Evolutionary conservation across 2,329 filamentous ascomycete species (phyloP).

Genomic region (Fusarium sp.): DNA sequence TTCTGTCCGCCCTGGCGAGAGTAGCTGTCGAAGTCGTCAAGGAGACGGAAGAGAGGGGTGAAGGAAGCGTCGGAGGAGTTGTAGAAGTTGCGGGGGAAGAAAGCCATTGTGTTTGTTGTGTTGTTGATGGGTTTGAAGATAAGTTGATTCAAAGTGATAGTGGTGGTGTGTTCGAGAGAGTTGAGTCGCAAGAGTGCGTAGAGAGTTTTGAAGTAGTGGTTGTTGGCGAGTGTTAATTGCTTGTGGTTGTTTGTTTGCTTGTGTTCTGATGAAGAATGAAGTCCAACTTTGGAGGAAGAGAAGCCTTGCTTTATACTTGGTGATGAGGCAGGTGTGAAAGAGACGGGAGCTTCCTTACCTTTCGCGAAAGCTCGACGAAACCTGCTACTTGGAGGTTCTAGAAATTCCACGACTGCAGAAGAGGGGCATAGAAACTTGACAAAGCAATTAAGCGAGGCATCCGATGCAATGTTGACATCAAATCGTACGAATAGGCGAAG

Average conservation of each 20-base stretch:
- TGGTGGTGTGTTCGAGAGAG: constrained; percentile 31
- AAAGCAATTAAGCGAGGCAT: constrained; percentile 15
- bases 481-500: constrained; percentile 25
- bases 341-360: constrained; percentile 26
- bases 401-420: constrained; percentile 35
- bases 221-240: constrained; percentile 13
- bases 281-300: constrained; percentile 17
- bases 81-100: constrained; percentile 67
- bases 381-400: constrained; percentile 37
- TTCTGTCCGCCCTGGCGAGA: constrained; percentile 50
- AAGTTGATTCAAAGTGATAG: constrained; percentile 44
- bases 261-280: constrained; percentile 45
- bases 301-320: constrained; percentile 48
- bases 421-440: constrained; percentile 19
- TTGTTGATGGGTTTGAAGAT: constrained; percentile 38
- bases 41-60: constrained; percentile 71
- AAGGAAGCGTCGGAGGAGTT: constrained; percentile 62
- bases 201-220: constrained; percentile 9
- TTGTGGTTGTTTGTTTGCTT: constrained; percentile 40
- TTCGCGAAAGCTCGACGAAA: constrained; percentile 36
- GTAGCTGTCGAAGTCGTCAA: constrained; percentile 72
- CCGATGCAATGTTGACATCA: constrained; percentile 18
- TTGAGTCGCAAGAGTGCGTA: constrained; percentile 43
- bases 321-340: constrained; percentile 8
- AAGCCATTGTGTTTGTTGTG: constrained; percentile 63